Evolutionary conservation across 2,329 filamentous ascomycete genomes (phyloP), one percentile per base, ranked within the genome.

Genomic region (Metarhizium humberi): DNA sequence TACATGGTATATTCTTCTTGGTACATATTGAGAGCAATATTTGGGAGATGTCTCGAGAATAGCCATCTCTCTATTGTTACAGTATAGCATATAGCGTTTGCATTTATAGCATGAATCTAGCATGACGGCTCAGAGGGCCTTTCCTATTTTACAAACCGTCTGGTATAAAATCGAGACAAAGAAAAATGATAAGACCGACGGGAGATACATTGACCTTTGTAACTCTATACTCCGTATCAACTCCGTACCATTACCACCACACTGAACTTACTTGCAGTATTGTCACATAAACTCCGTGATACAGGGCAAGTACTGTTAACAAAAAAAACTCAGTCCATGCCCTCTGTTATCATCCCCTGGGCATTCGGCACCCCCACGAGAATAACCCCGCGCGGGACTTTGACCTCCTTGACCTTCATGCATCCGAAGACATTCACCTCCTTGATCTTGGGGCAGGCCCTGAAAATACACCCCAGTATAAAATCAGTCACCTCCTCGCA

Each of bases 401-500:
- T 69, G 18, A 79, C 74, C 45, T 78, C 72, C 62, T 69, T 78
- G 43, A 85, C 79, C 63, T 79, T 81, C 77, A 86, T 84, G 67
- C 82, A 84, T 13, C 83, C 83, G 70, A 85, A 86, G 0, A 85
- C 80, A 50, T 82, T 82, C 50, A 86, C 67, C 62, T 80, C 77
- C 59, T 75, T 75, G 56, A 86, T 67, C 38, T 74, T 79, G 0
- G 85, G 85, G 59, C 86, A 88, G 51, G 75, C 73, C 20, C 79
- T 75, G 70, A 88, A 88, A 55, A 88, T 80, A 56, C 73, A 75
- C 0, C 81, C 81, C 3, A 88, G 73, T 1, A 88, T 72, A 53
- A 81, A 78, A 60, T 88, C 86, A 18, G 83, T 84, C 5, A 88
- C 80, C 34, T 81, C 73, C 55, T 84, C 82, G 61, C 84, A 87